These are phyloP conservation scores for Erythrobasidium hasegawianum DNA, from an alignment of 1,284 basidiomycete genomes.

Conservation along the genomic window DNA sequence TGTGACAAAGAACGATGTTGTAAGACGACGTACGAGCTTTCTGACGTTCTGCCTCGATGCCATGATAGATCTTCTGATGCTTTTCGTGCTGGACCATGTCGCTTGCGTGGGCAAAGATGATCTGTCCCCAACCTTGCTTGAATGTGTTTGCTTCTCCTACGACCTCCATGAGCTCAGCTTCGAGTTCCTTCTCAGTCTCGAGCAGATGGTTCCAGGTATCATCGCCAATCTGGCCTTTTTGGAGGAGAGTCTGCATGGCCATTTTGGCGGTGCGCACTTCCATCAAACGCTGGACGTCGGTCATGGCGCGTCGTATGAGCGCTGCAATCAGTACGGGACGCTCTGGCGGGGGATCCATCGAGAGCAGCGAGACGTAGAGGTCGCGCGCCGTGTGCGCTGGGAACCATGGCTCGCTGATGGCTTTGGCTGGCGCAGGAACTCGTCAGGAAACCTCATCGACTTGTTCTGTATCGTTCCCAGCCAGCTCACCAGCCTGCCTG, in stretches of 20 bases:
- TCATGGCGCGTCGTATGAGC: slow-evolving; percentile 85
- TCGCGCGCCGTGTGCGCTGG: slow-evolving; percentile 81
- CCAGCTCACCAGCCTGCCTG: slow-evolving; percentile 26
- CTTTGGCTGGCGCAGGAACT: slow-evolving; percentile 57
- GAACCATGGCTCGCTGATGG: slow-evolving; percentile 75
- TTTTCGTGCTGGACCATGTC: slow-evolving; percentile 89
- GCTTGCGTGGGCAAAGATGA: slow-evolving; percentile 88
- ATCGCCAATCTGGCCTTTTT: slow-evolving; percentile 91
- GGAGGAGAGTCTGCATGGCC: slow-evolving; percentile 78
- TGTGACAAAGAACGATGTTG: too few relatives aligned
- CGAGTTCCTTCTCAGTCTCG: slow-evolving; percentile 91
- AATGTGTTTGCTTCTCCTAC: slow-evolving; percentile 93
- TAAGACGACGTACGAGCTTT: slow-evolving; percentile 62
- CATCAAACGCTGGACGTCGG: slow-evolving; percentile 79
- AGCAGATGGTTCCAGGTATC: slow-evolving; percentile 89
- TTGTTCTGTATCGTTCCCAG: too few relatives aligned
- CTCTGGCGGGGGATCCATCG: slow-evolving; percentile 69
- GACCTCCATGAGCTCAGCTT: slow-evolving; percentile 93
- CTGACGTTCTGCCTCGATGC: slow-evolving; percentile 62
- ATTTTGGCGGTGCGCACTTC: slow-evolving; percentile 90
- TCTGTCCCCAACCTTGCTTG: slow-evolving; percentile 85
- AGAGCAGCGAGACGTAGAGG: slow-evolving; percentile 81
- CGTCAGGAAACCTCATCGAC: too few relatives aligned
- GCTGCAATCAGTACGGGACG: slow-evolving; percentile 86
- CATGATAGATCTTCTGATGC: slow-evolving; percentile 72